Evolutionary conservation across 371 early-diverging fungal genomes (phyloP), one percentile per base, ranked within the genome.

Genomic region (Mucor saturninus): DNA sequence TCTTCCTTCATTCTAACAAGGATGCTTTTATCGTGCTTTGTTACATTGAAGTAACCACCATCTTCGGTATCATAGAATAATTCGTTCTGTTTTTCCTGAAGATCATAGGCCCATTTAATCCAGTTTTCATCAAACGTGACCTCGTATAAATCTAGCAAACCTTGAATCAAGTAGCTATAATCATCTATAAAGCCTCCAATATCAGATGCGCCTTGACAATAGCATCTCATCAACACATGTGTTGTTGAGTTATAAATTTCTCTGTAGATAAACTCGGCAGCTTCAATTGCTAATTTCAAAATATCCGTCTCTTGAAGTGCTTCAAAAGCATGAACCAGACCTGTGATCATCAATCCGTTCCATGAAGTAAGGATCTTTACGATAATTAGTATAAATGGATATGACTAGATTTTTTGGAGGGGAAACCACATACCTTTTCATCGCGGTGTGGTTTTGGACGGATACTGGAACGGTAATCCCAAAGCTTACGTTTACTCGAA

Each of bases 401-500:
- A 13, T 4, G 15, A 10, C 3, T 30, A 30, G 10, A 26, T 11
- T 2, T 30, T 5, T 43, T 31, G 28, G 30, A 21, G 21, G 21
- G 21, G 21, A 21, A 21, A 21, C 21, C 11, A 30, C 28, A 13
- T 50, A 80, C 77, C 72, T 90, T 90, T 58, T 90, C 89, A 70
- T 90, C 90, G 0, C 75, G 70, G 58, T 85, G 85, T 7, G 90
- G 90, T 55, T 77, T 75, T 4, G 90, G 89, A 5, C 90, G 76
- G 6, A 62, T 38, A n/a, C 46, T 52, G 4, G 57, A 37, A 14
- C 89, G 76, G 46, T 70, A 67, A 11, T 80, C 68, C 74, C 76
- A 76, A 39, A 89, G 57, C 56, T 78, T 80, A 26, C 63, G 45
- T n/a, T 68, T 72, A 2, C 45, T 48, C 13, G 61, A 63, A 4